These are phyloP conservation scores for Phoma sp. DNA, from an alignment of 2,329 filamentous ascomycete species.

Conservation along the genomic window DNA sequence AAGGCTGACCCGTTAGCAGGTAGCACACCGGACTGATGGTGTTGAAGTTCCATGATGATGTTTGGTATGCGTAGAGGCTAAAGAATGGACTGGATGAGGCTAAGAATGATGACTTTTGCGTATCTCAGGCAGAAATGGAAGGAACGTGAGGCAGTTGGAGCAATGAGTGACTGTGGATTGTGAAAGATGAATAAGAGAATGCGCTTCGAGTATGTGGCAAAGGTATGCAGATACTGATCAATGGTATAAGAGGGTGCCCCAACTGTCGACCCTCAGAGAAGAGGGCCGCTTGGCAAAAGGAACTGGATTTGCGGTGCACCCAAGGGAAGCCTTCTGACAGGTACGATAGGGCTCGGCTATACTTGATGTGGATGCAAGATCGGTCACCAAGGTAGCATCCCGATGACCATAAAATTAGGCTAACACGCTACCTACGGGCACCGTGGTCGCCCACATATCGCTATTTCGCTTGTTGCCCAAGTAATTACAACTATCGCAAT, in stretches of 20 bases:
- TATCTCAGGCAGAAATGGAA: constrained; percentile 43
- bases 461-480: constrained; percentile 41
- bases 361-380: constrained; percentile 31
- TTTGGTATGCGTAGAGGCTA: constrained; percentile 32
- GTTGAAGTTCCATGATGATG: constrained; percentile 41
- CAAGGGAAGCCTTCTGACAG: constrained; percentile 31
- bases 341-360: constrained; percentile 40
- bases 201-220: constrained; percentile 31
- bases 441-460: constrained; percentile 24
- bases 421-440: constrained; percentile 40
- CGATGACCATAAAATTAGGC: constrained; percentile 40
- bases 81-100: constrained; percentile 39
- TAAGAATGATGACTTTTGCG: constrained; percentile 48
- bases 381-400: constrained; percentile 42
- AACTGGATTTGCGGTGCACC: constrained; percentile 32
- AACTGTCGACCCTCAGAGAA: constrained; percentile 29
- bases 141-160: constrained; percentile 53
- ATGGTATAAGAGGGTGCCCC: constrained; percentile 42
- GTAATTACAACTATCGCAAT: constrained; percentile 39
- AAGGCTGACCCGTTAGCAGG: constrained; percentile 52
- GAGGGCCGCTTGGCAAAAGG: constrained; percentile 33
- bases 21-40: constrained; percentile 49
- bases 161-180: constrained; percentile 54
- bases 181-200: constrained; percentile 29
- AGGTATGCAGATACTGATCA: constrained; percentile 32